A percentile compares a stretch with the other conserved stretches of the same genome.
phyloP scores from a whole-genome alignment of 352 stramenopile species.

The Globisporangium mamillatum region DNA sequence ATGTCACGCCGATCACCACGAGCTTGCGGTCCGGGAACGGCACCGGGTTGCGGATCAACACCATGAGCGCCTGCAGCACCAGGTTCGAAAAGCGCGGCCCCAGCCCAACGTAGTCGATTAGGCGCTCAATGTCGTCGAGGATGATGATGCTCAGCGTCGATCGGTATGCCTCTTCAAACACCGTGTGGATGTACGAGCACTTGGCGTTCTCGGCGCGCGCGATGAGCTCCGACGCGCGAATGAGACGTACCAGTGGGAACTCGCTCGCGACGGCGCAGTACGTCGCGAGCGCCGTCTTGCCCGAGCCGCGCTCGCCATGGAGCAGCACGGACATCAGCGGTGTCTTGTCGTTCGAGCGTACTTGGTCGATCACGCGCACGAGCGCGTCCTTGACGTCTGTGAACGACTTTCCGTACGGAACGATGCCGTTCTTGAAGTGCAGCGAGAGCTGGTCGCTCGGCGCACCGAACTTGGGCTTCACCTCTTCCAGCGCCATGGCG shows the following conservation, averaged over 20 bases:
- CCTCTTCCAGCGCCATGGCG: constrained; percentile 91
- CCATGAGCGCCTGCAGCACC: constrained; percentile 97
- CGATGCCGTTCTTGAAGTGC: constrained; percentile 96
- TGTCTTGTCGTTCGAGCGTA: constrained; percentile 92
- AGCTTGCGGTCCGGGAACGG: constrained; percentile 92
- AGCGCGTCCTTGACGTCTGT: constrained; percentile 92
- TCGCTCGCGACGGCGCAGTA: constrained; percentile 95
- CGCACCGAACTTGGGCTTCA: constrained; percentile 97
- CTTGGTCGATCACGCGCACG: constrained; percentile 93
- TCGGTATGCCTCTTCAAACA: constrained; percentile 98
- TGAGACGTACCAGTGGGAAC: constrained; percentile 97
- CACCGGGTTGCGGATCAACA: constrained; percentile 97
- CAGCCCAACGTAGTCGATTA: constrained; percentile 97
- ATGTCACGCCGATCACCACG: constrained; percentile 95
- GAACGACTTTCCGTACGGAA: constrained; percentile 95
- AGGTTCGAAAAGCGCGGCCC: constrained; percentile 98
- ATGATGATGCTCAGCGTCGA: constrained; percentile 98
- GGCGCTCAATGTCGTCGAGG: constrained; percentile 99
- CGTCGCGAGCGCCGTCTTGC: constrained; percentile 98
- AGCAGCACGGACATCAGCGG: constrained; percentile 97
- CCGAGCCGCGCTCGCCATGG: constrained; percentile 90
- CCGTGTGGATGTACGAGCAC: constrained; percentile 92
- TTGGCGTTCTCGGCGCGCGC: constrained; percentile 93
- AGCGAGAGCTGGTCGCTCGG: constrained; percentile 92
- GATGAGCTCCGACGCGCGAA: constrained; percentile 98